Evolutionary conservation across 306 rosid species (phyloP).

Genomic region (Notholithocarpus densiflorus): DNA sequence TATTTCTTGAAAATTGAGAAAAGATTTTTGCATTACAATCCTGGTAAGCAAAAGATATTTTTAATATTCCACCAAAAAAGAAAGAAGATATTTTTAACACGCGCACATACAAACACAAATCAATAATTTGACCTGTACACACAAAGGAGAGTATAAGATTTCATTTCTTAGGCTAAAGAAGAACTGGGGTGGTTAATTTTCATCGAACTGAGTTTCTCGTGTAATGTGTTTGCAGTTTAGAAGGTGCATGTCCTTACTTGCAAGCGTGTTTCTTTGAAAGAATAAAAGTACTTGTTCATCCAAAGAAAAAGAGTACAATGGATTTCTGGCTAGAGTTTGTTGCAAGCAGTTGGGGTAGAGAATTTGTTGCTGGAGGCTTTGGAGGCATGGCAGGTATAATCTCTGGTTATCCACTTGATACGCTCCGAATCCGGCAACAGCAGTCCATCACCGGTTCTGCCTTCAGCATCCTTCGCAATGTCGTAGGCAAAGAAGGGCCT

Average conservation of each 20-base stretch:
- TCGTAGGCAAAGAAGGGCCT: conserved; percentile 55
- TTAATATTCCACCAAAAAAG: background rate
- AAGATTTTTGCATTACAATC: background rate
- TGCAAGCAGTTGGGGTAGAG: conserved; percentile 70
- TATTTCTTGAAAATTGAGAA: background rate
- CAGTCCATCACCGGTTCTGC: conserved; percentile 52
- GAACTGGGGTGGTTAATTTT: background rate
- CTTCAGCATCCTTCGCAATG: conserved; percentile 42
- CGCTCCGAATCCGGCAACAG: conserved; percentile 62
- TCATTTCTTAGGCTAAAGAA: conserved; percentile 13
- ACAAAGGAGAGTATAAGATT: background rate
- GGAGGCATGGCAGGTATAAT: conserved; percentile 84
- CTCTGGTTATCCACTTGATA: conserved; percentile 88
- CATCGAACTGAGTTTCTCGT: background rate
- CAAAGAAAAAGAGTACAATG: conserved; percentile 22
- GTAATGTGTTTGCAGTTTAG: no score
- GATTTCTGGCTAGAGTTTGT: conserved; percentile 82
- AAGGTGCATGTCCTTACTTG: no score
- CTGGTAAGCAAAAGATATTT: background rate
- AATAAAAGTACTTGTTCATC: no score
- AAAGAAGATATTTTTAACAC: background rate
- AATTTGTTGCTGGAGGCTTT: conserved; percentile 85
- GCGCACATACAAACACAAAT: background rate
- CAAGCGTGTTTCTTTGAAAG: no score
- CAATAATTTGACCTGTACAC: conserved; percentile 3